phyloP scores from a whole-genome alignment of 2,329 filamentous ascomycete genomes.

The Hirsutella thompsonii region DNA sequence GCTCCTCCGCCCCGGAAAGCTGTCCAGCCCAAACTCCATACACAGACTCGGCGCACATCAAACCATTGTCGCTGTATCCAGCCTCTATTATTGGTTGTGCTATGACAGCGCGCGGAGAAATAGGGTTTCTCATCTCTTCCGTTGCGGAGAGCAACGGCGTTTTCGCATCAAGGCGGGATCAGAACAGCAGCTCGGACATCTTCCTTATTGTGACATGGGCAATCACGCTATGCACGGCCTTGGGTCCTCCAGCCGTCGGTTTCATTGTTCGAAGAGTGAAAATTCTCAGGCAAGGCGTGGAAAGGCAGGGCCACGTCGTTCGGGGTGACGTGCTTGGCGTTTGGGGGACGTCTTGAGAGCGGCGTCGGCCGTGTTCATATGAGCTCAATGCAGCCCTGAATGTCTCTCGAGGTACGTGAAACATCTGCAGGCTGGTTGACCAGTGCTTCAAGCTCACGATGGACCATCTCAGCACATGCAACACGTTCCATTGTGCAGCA shows the following conservation, averaged over 20 bases:
- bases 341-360: background rate
- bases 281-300: background rate
- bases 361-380: too few species aligned
- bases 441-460: too few species aligned
- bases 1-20: too few species aligned
- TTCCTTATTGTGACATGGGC: slow-evolving; percentile 1
- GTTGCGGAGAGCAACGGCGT: slow-evolving; percentile 4
- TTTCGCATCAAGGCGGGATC: background rate
- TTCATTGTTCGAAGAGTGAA: background rate
- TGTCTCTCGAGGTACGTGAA: too few species aligned
- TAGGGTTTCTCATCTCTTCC: slow-evolving; percentile 5
- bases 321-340: background rate
- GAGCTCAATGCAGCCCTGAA: too few species aligned
- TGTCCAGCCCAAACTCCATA: too few species aligned
- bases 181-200: background rate
- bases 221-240: background rate
- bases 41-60: background rate
- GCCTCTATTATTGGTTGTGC: slow-evolving; percentile 3
- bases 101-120: slow-evolving; percentile 3
- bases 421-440: too few species aligned
- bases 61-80: slow-evolving; percentile 2
- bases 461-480: too few species aligned
- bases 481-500: too few species aligned
- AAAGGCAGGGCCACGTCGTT: background rate
- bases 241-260: background rate